Evolutionary conservation across 148 eudicot species (phyloP).

Genomic region (Fagopyrum esculentum): DNA sequence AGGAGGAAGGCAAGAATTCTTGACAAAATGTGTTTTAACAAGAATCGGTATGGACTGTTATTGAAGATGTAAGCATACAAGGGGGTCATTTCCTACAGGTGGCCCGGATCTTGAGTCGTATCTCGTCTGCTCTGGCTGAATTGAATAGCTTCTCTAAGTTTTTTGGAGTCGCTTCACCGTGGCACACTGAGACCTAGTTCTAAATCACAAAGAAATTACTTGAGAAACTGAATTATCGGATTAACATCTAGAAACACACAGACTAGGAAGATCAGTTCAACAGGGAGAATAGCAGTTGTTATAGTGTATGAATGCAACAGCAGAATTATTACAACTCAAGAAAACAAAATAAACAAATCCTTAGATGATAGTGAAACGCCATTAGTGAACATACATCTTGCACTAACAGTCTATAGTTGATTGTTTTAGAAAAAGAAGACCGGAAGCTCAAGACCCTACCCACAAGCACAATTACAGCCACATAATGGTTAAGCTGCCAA

Average conservation of each 20-base stretch:
- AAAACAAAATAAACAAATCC: not conserved
- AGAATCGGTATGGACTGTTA: not conserved
- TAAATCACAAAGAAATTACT: not conserved
- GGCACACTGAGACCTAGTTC: conserved; percentile 16
- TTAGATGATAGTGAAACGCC: not conserved
- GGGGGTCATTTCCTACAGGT: not conserved
- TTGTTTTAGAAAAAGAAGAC: not conserved
- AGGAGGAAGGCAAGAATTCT: not conserved
- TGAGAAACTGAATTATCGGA: not conserved
- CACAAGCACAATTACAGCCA: not conserved
- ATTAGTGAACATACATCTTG: not conserved
- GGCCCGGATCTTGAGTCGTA: not conserved
- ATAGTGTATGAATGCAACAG: not conserved
- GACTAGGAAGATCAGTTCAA: not conserved
- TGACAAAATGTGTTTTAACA: not conserved
- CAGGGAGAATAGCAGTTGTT: not conserved
- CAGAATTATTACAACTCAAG: not conserved
- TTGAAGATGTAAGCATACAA: not conserved
- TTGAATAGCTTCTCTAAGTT: not conserved
- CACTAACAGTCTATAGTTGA: not conserved
- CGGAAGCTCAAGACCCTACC: not conserved
- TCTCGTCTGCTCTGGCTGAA: not conserved
- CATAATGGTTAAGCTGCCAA: not conserved
- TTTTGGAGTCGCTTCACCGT: conserved; percentile 2
- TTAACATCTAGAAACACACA: not conserved